These are phyloP conservation scores for Trichocladium uniseriatum DNA, from an alignment of 495 filamentous ascomycete genomes.

Conservation along the genomic window DNA sequence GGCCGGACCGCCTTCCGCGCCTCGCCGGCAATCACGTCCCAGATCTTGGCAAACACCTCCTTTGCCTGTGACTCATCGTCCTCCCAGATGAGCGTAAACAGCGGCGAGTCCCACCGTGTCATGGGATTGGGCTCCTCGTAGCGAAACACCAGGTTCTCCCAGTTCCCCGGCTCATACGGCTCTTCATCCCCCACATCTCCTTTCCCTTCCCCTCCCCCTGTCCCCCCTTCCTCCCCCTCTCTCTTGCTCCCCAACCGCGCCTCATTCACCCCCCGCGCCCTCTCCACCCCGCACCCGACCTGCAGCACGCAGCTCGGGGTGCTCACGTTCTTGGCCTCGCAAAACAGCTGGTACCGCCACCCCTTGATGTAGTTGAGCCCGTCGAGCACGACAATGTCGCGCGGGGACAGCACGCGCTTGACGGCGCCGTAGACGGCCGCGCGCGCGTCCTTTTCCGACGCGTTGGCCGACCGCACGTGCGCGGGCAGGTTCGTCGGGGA, in stretches of 20 bases:
- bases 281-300: constrained; percentile 65
- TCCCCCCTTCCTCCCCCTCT: constrained; percentile 5
- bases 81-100: constrained; percentile 80
- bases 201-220: background rate
- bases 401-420: constrained; percentile 66
- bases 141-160: constrained; percentile 88
- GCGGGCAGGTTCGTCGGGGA: constrained; percentile 36
- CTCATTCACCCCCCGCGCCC: constrained; percentile 55
- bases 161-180: constrained; percentile 57
- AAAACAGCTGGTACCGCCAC: constrained; percentile 90
- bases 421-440: constrained; percentile 75
- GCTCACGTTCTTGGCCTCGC: constrained; percentile 79
- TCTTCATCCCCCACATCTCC: constrained; percentile 28
- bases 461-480: constrained; percentile 44
- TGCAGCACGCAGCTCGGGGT: constrained; percentile 83
- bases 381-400: constrained; percentile 83
- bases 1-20: constrained; percentile 55
- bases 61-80: constrained; percentile 50
- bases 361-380: constrained; percentile 97
- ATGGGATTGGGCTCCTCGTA: constrained; percentile 96
- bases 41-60: constrained; percentile 48
- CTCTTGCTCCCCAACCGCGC: constrained; percentile 21
- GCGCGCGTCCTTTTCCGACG: constrained; percentile 84
- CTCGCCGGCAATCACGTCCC: constrained; percentile 63
- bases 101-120: constrained; percentile 87